phyloP scores from a whole-genome alignment of 1,284 basidiomycete species.

The Papiliotrema nemorosa region DNA sequence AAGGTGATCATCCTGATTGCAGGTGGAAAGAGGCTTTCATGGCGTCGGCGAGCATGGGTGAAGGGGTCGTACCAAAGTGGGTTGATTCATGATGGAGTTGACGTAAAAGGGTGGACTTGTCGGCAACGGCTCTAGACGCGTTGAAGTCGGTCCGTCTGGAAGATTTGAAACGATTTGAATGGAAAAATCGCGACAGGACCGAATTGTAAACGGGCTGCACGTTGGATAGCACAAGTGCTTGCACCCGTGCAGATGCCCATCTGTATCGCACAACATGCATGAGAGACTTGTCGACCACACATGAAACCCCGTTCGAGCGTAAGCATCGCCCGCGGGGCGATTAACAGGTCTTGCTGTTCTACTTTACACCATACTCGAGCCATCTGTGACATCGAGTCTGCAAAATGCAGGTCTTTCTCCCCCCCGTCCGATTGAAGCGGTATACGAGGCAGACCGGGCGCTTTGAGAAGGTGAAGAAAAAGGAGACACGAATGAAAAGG shows the following conservation, averaged over 20 bases:
- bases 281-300: conserved; percentile 13
- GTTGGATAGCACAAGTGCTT: no score
- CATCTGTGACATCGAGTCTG: background rate
- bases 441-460: background rate
- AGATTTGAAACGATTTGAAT: conserved; percentile 37
- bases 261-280: background rate
- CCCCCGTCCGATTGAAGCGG: conserved; percentile 1
- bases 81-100: conserved; percentile 2
- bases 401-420: conserved; percentile 9
- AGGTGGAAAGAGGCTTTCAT: conserved; percentile 48
- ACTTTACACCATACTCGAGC: conserved; percentile 6
- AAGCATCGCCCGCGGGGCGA: conserved; percentile 15
- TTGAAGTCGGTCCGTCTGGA: conserved; percentile 34
- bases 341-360: conserved; percentile 19
- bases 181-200: background rate
- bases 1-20: background rate
- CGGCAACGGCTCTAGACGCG: conserved; percentile 37
- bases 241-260: background rate
- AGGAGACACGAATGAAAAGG: no score
- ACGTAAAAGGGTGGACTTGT: conserved; percentile 37
- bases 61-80: conserved; percentile 40
- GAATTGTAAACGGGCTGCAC: background rate
- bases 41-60: conserved; percentile 38
- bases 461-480: background rate
- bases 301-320: conserved; percentile 18